Evolutionary conservation across 2,329 filamentous ascomycete species (phyloP), one percentile per base, ranked within the genome.

Genomic region (Diplocarpon mali): DNA sequence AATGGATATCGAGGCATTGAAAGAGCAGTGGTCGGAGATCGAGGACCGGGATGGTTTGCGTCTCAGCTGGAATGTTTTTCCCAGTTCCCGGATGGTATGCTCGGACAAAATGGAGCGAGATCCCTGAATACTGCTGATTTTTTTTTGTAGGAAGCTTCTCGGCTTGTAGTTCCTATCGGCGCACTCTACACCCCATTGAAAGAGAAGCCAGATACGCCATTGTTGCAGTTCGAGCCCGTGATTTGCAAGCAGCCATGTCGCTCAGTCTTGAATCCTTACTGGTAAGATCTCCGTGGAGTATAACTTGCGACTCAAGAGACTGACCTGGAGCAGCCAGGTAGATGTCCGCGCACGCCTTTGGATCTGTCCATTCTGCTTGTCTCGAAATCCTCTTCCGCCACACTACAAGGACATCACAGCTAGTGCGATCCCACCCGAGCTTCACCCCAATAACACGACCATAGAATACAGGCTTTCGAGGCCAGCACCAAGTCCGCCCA

Each of bases 61-160:
- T 52, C 75, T 98, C 55, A 95, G 90, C 68, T 98, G 92, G 92
- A 98, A 98, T 65, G 93, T 93, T 50, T 94, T 98, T 62, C 92
- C 92, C 40, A 95, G 89, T 71, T 90, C 90, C 61, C 87, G 92
- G 64, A 95, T 98, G 88, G 89, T 87, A 58, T 58, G 75, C 68
- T 62, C 14, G 8, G 36, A 32, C 34, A 27, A 24, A 24, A 24
- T 24, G 7, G 8, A 16, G 13, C 37, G 4, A 11, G 20, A n/a
- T 20, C 14, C 17, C 14, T 10, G 31, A 11, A 27, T n/a, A n/a
- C 38, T 17, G 51, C 2, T 45, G 37, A 53, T 60, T 28, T 67
- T 51, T 57, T 50, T 57, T 49, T 55, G 53, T 58, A 93, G 85
- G 89, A 95, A 80, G 89, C 89, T 45, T 95, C 88, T 48, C 79